Evolutionary conservation across 176 grass and related monocot genomes (phyloP).

Genomic region (Tuctoria greenei): DNA sequence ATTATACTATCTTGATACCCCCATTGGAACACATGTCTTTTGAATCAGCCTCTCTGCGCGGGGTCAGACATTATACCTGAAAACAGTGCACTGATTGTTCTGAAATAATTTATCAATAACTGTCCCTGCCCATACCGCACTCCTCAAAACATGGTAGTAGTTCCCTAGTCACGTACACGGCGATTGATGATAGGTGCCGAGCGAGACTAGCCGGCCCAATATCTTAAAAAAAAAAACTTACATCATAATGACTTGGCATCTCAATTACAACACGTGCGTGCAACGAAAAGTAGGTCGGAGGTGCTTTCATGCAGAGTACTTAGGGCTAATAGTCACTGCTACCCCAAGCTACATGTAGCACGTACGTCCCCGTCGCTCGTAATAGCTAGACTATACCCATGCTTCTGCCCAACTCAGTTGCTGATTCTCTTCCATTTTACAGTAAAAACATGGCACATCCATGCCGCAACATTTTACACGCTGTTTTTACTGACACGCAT

Average conservation of each 20-base stretch:
- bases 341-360: background rate
- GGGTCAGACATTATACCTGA: background rate
- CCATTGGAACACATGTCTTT: background rate
- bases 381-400: background rate
- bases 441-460: background rate
- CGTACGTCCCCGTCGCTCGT: background rate
- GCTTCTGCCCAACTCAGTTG: background rate
- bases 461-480: background rate
- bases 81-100: constrained; percentile 17
- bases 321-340: background rate
- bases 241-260: background rate
- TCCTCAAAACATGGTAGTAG: background rate
- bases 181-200: background rate
- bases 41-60: background rate
- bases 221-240: background rate
- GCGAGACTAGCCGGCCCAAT: background rate
- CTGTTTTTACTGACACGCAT: background rate
- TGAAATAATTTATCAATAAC: constrained; percentile 20
- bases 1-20: background rate
- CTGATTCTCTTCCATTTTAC: background rate
- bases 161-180: background rate
- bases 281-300: constrained; percentile 11
- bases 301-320: constrained; percentile 39
- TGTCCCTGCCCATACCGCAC: background rate
- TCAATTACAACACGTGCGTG: constrained; percentile 34